Conservation (phyloP, 495 filamentous ascomycete genomes). For the Penicillium desertorum region DNA sequence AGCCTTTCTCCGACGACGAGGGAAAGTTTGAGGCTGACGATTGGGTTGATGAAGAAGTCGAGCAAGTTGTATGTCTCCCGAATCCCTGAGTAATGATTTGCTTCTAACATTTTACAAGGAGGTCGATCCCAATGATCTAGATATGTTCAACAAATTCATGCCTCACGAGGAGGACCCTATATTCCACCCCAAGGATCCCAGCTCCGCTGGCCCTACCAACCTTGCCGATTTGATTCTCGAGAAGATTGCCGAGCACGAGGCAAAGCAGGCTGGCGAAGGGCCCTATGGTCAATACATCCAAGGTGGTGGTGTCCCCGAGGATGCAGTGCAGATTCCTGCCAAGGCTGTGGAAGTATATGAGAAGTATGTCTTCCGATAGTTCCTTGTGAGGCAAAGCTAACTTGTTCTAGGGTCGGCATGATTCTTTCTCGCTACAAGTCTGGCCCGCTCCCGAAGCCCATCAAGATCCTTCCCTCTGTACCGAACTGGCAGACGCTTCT, state of each 20-base stretch:
- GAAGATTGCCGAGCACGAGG: constrained; percentile 92
- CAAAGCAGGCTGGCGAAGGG: constrained; percentile 51
- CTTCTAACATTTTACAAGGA: constrained; percentile 50
- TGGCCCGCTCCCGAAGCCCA: constrained; percentile 91
- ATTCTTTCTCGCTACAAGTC: constrained; percentile 92
- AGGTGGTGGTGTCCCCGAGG: constrained; percentile 59
- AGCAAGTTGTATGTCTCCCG: constrained; percentile 58
- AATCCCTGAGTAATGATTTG: neutral
- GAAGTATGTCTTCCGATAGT: constrained; percentile 56
- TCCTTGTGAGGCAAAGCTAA: constrained; percentile 16
- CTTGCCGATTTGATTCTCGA: constrained; percentile 88
- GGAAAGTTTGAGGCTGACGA: constrained; percentile 54
- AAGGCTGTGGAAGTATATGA: constrained; percentile 93
- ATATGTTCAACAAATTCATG: constrained; percentile 87
- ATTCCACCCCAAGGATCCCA: constrained; percentile 47
- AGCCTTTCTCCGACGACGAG: constrained; percentile 56
- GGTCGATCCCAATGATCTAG: constrained; percentile 84
- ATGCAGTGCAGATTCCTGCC: constrained; percentile 80
- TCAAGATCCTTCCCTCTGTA: constrained; percentile 92
- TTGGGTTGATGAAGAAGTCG: constrained; percentile 68
- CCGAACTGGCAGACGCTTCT: constrained; percentile 89
- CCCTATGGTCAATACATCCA: constrained; percentile 37
- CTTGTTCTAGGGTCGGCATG: constrained; percentile 66
- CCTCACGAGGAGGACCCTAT: constrained; percentile 55
- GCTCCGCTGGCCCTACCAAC: constrained; percentile 62